Conservation (phyloP, 1,284 basidiomycete genomes). For the Sporisorium scitamineum region DNA sequence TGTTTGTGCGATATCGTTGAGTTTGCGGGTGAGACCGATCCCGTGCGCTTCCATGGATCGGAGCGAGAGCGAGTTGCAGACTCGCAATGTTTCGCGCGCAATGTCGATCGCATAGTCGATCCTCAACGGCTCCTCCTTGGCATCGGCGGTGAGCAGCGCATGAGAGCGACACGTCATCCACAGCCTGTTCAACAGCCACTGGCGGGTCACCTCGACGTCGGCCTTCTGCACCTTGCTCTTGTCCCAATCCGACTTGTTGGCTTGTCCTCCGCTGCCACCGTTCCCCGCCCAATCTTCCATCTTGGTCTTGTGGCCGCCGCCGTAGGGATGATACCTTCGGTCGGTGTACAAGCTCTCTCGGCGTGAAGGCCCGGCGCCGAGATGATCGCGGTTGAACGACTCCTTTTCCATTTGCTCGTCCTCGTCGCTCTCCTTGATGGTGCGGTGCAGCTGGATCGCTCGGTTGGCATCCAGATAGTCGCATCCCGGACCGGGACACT, state of each 20-base stretch:
- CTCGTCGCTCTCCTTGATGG: constrained; percentile 51
- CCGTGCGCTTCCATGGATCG: constrained; percentile 61
- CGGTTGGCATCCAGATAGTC: constrained; percentile 44
- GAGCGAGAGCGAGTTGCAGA: constrained; percentile 53
- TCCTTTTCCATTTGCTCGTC: constrained; percentile 45
- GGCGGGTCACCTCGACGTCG: constrained; percentile 58
- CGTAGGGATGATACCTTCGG: constrained; percentile 28
- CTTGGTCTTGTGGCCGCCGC: constrained; percentile 10
- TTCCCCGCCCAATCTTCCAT: constrained; percentile 9
- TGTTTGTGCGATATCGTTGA: constrained; percentile 61
- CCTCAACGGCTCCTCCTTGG: constrained; percentile 33
- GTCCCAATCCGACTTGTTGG: constrained; percentile 35
- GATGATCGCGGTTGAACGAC: constrained; percentile 22
- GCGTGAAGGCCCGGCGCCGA: constrained; percentile 10
- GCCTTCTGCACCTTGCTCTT: constrained; percentile 55
- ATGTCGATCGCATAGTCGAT: constrained; percentile 59
- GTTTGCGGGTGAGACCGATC: constrained; percentile 54
- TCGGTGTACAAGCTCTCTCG: constrained; percentile 5
- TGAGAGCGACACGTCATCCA: constrained; percentile 58
- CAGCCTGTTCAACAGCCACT: constrained; percentile 57
- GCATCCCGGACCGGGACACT: constrained; percentile 52
- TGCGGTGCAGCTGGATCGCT: constrained; percentile 49
- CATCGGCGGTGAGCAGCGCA: constrained; percentile 41
- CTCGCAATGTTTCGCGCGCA: constrained; percentile 52
- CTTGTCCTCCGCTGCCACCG: neutral